These are phyloP conservation scores for Zostera marina DNA, from an alignment of 116 monocot species.

Conservation along the genomic window DNA sequence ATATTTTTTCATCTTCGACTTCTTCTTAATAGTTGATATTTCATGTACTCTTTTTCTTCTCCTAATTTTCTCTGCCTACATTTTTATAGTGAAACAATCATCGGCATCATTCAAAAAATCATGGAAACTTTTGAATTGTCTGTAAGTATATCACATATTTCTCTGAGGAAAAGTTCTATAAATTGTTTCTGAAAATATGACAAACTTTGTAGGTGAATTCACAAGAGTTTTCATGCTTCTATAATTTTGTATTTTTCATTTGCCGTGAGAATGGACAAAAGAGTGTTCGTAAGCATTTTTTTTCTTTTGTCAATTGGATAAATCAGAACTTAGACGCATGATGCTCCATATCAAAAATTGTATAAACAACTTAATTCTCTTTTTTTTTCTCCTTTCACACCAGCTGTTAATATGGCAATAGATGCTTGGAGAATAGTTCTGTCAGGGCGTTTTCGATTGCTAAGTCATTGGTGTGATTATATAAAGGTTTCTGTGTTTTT, in stretches of 20 bases:
- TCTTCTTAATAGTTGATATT: too few species aligned
- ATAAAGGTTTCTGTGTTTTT: constrained; percentile 29
- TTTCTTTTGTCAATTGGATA: constrained; percentile 1
- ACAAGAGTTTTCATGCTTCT: constrained; percentile 53
- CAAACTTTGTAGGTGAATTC: constrained; percentile 47
- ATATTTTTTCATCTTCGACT: too few species aligned
- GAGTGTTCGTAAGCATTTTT: constrained; percentile 50
- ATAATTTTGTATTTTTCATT: constrained; percentile 83
- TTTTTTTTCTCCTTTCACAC: constrained; percentile 3
- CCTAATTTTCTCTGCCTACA: constrained; percentile 1
- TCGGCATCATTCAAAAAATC: constrained; percentile 42
- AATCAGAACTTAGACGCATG: background rate
- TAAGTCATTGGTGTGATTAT: constrained; percentile 78
- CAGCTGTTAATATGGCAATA: constrained; percentile 60
- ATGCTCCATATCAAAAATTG: constrained; percentile 1
- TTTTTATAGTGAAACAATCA: constrained; percentile 38
- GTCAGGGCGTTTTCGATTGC: constrained; percentile 70
- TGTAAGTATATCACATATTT: constrained; percentile 23
- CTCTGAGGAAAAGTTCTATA: background rate
- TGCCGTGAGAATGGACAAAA: constrained; percentile 87
- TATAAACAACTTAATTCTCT: background rate
- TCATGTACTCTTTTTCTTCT: background rate
- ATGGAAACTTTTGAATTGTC: constrained; percentile 50
- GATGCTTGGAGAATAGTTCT: constrained; percentile 71
- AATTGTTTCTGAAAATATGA: background rate